phyloP scores from a whole-genome alignment of 2,329 filamentous ascomycete species.

The Xylariaceae sp. region DNA sequence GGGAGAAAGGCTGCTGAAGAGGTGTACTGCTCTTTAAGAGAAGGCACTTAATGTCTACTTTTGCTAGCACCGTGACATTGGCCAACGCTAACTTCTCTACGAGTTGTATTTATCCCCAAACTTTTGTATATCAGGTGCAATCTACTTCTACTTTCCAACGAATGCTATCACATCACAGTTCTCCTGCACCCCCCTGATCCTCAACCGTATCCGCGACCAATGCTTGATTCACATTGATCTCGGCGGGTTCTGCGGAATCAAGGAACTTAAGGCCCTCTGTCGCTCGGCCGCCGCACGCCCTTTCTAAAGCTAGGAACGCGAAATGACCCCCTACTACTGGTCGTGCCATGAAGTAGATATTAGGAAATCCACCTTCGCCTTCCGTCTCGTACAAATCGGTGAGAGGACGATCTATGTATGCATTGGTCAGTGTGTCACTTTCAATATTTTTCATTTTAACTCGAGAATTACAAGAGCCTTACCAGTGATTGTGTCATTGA shows the following conservation, averaged over 20 bases:
- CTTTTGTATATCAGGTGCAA: not conserved
- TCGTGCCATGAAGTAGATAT: slow-evolving; percentile 69
- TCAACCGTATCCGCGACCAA: slow-evolving; percentile 25
- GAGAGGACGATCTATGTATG: slow-evolving; percentile 57
- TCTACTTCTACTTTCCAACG: not conserved
- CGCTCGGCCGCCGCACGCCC: slow-evolving; percentile 68
- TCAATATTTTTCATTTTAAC: not conserved
- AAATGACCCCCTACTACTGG: slow-evolving; percentile 85
- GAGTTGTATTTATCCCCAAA: not conserved
- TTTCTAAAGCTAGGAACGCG: slow-evolving; percentile 73
- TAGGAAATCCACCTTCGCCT: slow-evolving; percentile 67
- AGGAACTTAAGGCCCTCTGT: slow-evolving; percentile 51
- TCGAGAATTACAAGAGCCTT: slow-evolving; percentile 20
- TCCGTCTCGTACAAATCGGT: slow-evolving; percentile 82
- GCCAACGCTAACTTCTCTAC: not conserved
- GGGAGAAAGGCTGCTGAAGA: too few species aligned
- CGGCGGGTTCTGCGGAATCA: slow-evolving; percentile 33
- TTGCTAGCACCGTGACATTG: not conserved
- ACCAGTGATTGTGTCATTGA: slow-evolving; percentile 73
- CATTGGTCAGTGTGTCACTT: slow-evolving; percentile 4
- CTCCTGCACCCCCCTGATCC: slow-evolving; percentile 23
- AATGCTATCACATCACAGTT: slow-evolving; percentile 23
- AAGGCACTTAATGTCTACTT: not conserved
- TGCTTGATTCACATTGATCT: slow-evolving; percentile 34
- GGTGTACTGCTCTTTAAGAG: too few species aligned